These are phyloP conservation scores for Pharus latifolius DNA, from an alignment of 176 grass and related monocot genomes.

Conservation along the genomic window DNA sequence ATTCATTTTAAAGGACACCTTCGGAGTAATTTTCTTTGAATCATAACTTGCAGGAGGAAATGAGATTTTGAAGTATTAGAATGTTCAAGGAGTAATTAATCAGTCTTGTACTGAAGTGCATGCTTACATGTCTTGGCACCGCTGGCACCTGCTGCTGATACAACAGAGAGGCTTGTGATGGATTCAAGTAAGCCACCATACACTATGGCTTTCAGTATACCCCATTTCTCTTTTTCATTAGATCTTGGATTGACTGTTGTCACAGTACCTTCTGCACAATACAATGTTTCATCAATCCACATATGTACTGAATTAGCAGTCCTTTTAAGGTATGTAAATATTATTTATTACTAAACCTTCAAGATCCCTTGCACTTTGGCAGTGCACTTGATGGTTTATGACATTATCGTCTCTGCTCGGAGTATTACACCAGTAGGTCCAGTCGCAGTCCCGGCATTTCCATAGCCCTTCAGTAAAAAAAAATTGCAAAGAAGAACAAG, in stretches of 20 bases:
- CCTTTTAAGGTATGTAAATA: too few relatives aligned
- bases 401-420: slow-evolving; percentile 33
- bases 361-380: slow-evolving; percentile 20
- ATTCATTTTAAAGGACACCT: neutral
- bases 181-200: slow-evolving; percentile 61
- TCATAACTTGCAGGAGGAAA: too few relatives aligned
- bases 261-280: slow-evolving; percentile 18
- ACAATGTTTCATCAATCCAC: slow-evolving; percentile 35
- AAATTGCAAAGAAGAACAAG: too few relatives aligned
- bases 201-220: slow-evolving; percentile 64
- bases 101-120: too few relatives aligned
- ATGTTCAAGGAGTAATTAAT: too few relatives aligned
- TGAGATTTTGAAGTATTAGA: too few relatives aligned
- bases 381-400: slow-evolving; percentile 38
- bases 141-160: slow-evolving; percentile 54
- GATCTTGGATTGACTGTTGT: neutral
- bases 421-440: slow-evolving; percentile 49
- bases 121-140: slow-evolving; percentile 61
- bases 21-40: too few relatives aligned
- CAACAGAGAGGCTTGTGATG: slow-evolving; percentile 44
- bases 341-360: slow-evolving; percentile 31
- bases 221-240: slow-evolving; percentile 34
- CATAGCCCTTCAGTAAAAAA: slow-evolving; percentile 77
- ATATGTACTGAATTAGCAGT: too few relatives aligned
- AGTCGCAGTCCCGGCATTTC: slow-evolving; percentile 68